phyloP scores from a whole-genome alignment of 129 eudicot genomes.

The Helianthus annuus region HanXRQr2.0-SUNRISE NC_035433.2:72739017-72739516 shows the following conservation, averaged over 20 bases:
- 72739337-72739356: too few relatives aligned
- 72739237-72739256: not conserved
- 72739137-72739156: not conserved
- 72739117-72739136: not conserved
- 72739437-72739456: too few relatives aligned
- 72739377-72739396: too few relatives aligned
- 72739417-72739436: too few relatives aligned
- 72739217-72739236: not conserved
- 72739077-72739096: conserved; percentile 7
- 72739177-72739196: not conserved
- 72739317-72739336: too few relatives aligned
- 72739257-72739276: not conserved
- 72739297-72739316: too few relatives aligned
- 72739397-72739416: too few relatives aligned
- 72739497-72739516: too few relatives aligned
- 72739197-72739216: not conserved
- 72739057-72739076: not conserved
- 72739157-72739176: too few relatives aligned
- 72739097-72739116: not conserved
- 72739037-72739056: conserved; percentile 9
- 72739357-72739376: too few relatives aligned
- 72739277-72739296: not conserved
- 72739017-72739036: not conserved
- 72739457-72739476: too few relatives aligned
- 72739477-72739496: too few relatives aligned